Evolutionary conservation across 2,329 filamentous ascomycete genomes (phyloP), one percentile per base, ranked within the genome.

Genomic region (Arthrobotrys musiformis): DNA sequence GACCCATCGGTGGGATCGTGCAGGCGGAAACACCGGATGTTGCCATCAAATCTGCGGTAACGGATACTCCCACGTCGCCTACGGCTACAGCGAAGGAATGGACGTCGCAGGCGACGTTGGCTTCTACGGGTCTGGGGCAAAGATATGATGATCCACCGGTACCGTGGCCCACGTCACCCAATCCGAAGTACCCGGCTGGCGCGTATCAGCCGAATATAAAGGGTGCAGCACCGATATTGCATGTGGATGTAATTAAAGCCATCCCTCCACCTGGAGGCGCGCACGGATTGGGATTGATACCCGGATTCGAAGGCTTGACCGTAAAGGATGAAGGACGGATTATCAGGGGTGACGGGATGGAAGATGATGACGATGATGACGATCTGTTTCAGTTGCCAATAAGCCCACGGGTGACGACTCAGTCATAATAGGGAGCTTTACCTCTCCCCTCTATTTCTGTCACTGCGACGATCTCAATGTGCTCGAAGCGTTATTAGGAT

Each of bases 31-130:
- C 44, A 28, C 33, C 46, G 8, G 63, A 68, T 56, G 28, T 62
- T 17, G 54, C 63, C 1, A 56, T 68, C 19, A 68, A 60, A 15
- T 62, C 62, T 35, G 63, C 70, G 4, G 52, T 69, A 30, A 63
- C 64, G 4, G 67, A 77, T 52, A 70, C 64, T 13, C 73, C 67
- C 13, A 70, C 64, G 4, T 77, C 73, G 13, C 73, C 73, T 15
- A 77, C 64, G 19, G 73, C 73, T 19, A 77, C 73, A 9, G 73
- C 73, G 2, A 77, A 66, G 40, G 73, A 77, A 30, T 77, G 73
- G 70, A 77, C 73, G 35, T 70, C 73, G 64, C 73, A 77, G 60
- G 64, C 73, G 64, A 70, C 73, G 58, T 67, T 77, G 46, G 73
- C 73, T 30, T 70, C 73, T 5, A 70, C 73, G 11, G 58, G 73